Evolutionary conservation across 2,329 filamentous ascomycete species (phyloP).

Genomic region (Elsinoe ampelina): DNA sequence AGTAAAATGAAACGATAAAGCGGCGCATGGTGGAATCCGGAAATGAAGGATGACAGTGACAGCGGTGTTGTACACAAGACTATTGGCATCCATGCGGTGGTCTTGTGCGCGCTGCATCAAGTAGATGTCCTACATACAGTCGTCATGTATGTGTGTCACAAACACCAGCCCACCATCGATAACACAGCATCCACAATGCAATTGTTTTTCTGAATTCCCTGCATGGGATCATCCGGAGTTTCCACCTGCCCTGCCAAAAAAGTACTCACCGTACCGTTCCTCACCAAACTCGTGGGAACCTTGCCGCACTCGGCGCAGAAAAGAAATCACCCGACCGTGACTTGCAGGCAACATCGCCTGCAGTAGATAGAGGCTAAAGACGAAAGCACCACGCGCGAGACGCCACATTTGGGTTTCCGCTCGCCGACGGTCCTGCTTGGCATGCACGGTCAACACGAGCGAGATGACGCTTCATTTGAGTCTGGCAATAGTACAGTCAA

Average conservation of each 20-base stretch:
- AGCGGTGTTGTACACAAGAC: neutral
- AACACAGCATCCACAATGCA: neutral
- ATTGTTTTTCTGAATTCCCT: neutral
- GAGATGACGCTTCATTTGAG: slow-evolving; percentile 1
- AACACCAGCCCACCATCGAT: neutral
- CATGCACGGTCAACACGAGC: slow-evolving; percentile 4
- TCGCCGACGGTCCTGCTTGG: neutral
- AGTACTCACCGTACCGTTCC: neutral
- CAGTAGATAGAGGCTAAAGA: neutral
- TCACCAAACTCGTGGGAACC: slow-evolving; percentile 5
- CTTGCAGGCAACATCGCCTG: neutral
- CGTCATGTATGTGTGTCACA: neutral
- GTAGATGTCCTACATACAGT: neutral
- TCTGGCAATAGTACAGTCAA: neutral
- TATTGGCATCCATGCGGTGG: slow-evolving; percentile 4
- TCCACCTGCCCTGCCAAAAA: neutral
- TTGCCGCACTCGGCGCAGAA: slow-evolving; percentile 1
- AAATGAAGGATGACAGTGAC: neutral
- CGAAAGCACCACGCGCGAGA: slow-evolving; percentile 4
- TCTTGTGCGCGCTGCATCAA: neutral
- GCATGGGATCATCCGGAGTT: neutral
- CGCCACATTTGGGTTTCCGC: neutral
- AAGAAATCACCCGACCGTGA: neutral
- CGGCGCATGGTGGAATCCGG: neutral
- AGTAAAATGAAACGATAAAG: slow-evolving; percentile 1